Percentiles rank a stretch among this genome's conserved stretches.
Conservation (phyloP, 2,329 filamentous ascomycete species). For the Hypomyces rosellus region DNA sequence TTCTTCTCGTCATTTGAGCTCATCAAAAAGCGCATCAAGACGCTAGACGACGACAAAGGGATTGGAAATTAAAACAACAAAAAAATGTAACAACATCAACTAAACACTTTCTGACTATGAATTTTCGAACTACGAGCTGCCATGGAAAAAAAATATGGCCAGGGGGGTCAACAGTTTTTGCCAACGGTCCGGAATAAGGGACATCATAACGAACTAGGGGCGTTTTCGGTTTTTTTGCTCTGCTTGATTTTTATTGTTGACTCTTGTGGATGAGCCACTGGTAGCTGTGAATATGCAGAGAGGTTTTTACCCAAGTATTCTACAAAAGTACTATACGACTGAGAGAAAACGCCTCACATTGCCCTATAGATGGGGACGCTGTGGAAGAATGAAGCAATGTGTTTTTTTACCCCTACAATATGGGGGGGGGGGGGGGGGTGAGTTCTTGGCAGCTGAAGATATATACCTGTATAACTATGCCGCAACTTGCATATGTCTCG, state of each 20-base stretch:
- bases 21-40: slow-evolving; percentile 63
- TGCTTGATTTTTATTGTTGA: not conserved
- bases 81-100: no score
- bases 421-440: no score
- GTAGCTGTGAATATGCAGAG: not conserved
- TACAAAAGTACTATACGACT: no score
- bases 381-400: not conserved
- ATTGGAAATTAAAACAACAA: not conserved
- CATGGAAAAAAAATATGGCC: not conserved
- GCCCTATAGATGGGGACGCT: no score
- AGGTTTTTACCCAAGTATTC: no score
- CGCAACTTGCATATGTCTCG: no score
- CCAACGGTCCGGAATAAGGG: not conserved
- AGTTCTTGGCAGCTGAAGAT: not conserved
- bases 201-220: not conserved
- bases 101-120: not conserved
- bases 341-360: no score
- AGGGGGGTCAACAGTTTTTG: not conserved
- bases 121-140: not conserved
- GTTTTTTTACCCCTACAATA: no score
- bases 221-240: not conserved
- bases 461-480: not conserved
- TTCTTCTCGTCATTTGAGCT: slow-evolving; percentile 88
- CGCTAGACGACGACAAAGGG: slow-evolving; percentile 38
- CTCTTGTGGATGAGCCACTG: not conserved